Evolutionary conservation across 768 basidiomycete genomes (phyloP).

Genomic region (Mycena olivaceomarginata): DNA sequence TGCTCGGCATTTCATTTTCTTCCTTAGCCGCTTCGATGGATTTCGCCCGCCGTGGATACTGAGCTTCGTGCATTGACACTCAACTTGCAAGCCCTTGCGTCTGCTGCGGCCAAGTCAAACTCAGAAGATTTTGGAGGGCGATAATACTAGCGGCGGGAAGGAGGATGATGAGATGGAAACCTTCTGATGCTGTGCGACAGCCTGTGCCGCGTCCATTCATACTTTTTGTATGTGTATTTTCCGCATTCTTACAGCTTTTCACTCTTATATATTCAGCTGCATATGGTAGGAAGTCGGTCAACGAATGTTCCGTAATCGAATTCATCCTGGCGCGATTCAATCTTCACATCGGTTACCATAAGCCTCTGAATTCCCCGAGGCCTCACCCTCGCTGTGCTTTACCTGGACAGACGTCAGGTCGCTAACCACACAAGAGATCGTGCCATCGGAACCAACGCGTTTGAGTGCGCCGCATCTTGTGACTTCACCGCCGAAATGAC

Average conservation of each 20-base stretch:
- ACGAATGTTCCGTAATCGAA: too few species aligned
- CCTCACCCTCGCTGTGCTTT: too few species aligned
- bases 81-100: constrained; percentile 70
- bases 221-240: constrained; percentile 1
- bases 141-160: constrained; percentile 29
- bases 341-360: too few species aligned
- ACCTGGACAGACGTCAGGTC: too few species aligned
- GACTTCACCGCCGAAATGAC: too few species aligned
- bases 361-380: too few species aligned
- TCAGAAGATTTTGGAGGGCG: constrained; percentile 21
- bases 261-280: background rate
- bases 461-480: too few species aligned
- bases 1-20: background rate
- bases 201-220: background rate
- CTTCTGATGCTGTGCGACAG: too few species aligned
- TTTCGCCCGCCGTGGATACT: constrained; percentile 56
- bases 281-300: background rate
- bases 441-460: too few species aligned
- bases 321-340: too few species aligned
- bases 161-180: constrained; percentile 37
- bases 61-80: constrained; percentile 64
- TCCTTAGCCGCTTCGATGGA: constrained; percentile 22
- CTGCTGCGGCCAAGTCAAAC: constrained; percentile 59
- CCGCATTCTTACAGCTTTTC: background rate
- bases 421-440: too few species aligned